Evolutionary conservation across 2,329 filamentous ascomycete genomes (phyloP).

Genomic region (Ploettnerulaceae sp.): DNA sequence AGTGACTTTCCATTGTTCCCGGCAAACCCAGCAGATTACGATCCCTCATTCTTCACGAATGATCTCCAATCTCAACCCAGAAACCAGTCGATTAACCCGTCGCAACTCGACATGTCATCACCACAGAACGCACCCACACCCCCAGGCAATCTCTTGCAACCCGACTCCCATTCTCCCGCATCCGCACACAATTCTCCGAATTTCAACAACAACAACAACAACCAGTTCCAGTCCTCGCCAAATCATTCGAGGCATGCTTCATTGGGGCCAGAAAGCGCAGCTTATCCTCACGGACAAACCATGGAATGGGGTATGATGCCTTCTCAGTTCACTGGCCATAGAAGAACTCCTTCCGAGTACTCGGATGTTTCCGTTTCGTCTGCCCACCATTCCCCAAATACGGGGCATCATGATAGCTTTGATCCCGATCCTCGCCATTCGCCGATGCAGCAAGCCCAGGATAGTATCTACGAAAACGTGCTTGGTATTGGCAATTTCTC

Average conservation of each 20-base stretch:
- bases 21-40: slow-evolving; percentile 49
- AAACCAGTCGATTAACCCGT: slow-evolving; percentile 41
- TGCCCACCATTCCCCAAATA: slow-evolving; percentile 75
- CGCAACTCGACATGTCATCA: slow-evolving; percentile 46
- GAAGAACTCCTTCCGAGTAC: slow-evolving; percentile 82
- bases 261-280: slow-evolving; percentile 34
- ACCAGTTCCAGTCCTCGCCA: slow-evolving; percentile 31
- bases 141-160: slow-evolving; percentile 30
- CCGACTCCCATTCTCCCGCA: slow-evolving; percentile 32
- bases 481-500: slow-evolving; percentile 76
- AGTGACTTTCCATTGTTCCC: slow-evolving; percentile 64
- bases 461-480: slow-evolving; percentile 72
- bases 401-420: slow-evolving; percentile 73
- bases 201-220: slow-evolving; percentile 31
- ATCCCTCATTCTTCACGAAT: slow-evolving; percentile 57
- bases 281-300: slow-evolving; percentile 47
- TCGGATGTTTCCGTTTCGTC: slow-evolving; percentile 89
- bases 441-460: slow-evolving; percentile 71
- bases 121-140: slow-evolving; percentile 29
- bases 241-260: slow-evolving; percentile 33
- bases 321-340: slow-evolving; percentile 69
- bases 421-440: slow-evolving; percentile 72
- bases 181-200: slow-evolving; percentile 33
- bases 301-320: slow-evolving; percentile 56
- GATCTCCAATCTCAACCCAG: slow-evolving; percentile 38